Evolutionary conservation across 345 rosid species (phyloP).

Genomic region (Angophora floribunda): DNA sequence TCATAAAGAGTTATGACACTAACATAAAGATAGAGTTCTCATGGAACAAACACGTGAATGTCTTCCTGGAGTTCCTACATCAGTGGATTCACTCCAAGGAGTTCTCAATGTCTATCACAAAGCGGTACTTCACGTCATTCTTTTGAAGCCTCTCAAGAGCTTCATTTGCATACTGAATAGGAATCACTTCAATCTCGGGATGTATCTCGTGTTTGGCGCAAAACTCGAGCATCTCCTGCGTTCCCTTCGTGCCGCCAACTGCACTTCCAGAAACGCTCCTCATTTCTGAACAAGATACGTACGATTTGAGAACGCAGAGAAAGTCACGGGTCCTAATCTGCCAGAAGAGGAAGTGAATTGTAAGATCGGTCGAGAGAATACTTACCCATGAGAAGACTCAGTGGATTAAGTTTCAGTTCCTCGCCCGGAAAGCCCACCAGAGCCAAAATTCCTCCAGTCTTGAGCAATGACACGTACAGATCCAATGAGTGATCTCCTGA

Average conservation of each 20-base stretch:
- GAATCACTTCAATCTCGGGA: slow-evolving; percentile 21
- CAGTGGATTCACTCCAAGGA: slow-evolving; percentile 7
- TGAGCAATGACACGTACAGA: slow-evolving; percentile 50
- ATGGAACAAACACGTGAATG: not conserved
- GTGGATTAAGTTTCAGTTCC: slow-evolving; percentile 20
- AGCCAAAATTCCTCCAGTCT: slow-evolving; percentile 17
- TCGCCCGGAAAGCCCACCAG: slow-evolving; percentile 19
- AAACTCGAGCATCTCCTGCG: slow-evolving; percentile 28
- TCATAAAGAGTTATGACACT: not conserved
- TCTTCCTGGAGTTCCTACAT: not conserved
- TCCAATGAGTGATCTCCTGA: slow-evolving; percentile 83
- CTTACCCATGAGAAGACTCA: slow-evolving; percentile 9
- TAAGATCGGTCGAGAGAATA: not conserved
- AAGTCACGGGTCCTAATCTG: not conserved
- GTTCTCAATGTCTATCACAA: slow-evolving; percentile 20
- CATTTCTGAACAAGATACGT: not conserved
- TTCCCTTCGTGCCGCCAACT: slow-evolving; percentile 14
- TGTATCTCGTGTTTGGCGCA: slow-evolving; percentile 16
- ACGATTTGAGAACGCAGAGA: not conserved
- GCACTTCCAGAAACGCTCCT: slow-evolving; percentile 16
- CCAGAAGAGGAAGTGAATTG: not conserved
- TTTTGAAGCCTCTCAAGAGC: slow-evolving; percentile 23
- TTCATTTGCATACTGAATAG: slow-evolving; percentile 19
- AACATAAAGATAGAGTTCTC: not conserved
- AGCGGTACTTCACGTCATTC: slow-evolving; percentile 20